phyloP scores from a whole-genome alignment of 2,329 filamentous ascomycete species.

The Aspergillus intermedius region DNA sequence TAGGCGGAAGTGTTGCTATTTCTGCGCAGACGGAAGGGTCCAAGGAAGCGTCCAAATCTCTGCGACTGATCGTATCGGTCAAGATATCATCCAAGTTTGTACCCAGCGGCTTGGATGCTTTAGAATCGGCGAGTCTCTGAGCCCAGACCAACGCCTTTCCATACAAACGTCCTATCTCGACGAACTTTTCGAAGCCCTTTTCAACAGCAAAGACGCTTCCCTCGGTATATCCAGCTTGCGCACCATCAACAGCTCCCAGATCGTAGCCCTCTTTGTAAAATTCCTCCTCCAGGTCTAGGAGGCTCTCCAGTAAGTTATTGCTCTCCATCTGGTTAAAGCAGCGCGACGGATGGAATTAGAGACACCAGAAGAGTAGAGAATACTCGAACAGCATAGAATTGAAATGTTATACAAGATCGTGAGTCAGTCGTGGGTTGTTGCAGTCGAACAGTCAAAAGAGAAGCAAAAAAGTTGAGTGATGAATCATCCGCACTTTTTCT shows the following conservation, averaged over 20 bases:
- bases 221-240: constrained; percentile 72
- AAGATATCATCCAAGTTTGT: not conserved
- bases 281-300: constrained; percentile 55
- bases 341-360: not conserved
- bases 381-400: too few species aligned
- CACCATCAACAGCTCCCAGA: constrained; percentile 68
- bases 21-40: constrained; percentile 23
- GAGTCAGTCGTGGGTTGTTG: too few species aligned
- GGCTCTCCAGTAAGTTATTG: constrained; percentile 47
- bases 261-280: constrained; percentile 81
- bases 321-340: constrained; percentile 26
- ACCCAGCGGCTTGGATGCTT: constrained; percentile 10
- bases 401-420: too few species aligned
- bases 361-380: not conserved
- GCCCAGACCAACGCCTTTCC: constrained; percentile 79
- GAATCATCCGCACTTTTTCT: constrained; percentile 2
- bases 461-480: not conserved
- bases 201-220: constrained; percentile 85
- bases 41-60: constrained; percentile 14
- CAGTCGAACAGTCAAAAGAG: not conserved
- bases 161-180: constrained; percentile 70
- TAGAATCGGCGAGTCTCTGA: constrained; percentile 52
- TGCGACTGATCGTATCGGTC: not conserved
- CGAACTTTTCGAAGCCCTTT: constrained; percentile 89
- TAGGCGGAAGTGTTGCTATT: constrained; percentile 47